phyloP scores from a whole-genome alignment of 2,329 filamentous ascomycete genomes.

The Epichloe sylvatica region DNA sequence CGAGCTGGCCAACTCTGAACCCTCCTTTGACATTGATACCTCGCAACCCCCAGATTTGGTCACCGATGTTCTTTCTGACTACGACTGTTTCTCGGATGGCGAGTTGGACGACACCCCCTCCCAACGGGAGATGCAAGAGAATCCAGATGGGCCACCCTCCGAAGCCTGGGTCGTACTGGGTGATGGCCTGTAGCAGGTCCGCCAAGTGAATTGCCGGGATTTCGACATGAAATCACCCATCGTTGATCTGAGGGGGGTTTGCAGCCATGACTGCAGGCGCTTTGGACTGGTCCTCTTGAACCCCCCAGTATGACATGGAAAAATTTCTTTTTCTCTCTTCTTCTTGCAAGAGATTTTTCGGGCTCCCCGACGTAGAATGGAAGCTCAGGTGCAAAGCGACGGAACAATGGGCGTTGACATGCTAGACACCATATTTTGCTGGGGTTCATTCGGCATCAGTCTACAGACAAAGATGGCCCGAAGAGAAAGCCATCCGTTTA shows the following conservation, averaged over 20 bases:
- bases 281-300: too few relatives aligned
- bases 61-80: slow-evolving; percentile 21
- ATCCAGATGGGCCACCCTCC: slow-evolving; percentile 14
- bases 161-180: slow-evolving; percentile 30
- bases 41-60: slow-evolving; percentile 24
- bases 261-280: not conserved
- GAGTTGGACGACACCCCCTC: slow-evolving; percentile 19
- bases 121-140: slow-evolving; percentile 18
- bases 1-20: slow-evolving; percentile 21
- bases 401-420: too few relatives aligned
- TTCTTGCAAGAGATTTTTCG: too few relatives aligned
- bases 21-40: slow-evolving; percentile 21
- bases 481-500: too few relatives aligned
- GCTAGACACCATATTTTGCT: too few relatives aligned
- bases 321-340: too few relatives aligned
- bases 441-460: too few relatives aligned
- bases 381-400: too few relatives aligned
- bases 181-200: slow-evolving; percentile 34
- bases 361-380: too few relatives aligned
- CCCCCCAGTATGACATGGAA: too few relatives aligned
- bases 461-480: too few relatives aligned
- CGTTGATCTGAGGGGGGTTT: not conserved
- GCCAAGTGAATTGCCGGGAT: slow-evolving; percentile 16
- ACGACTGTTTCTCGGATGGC: slow-evolving; percentile 24
- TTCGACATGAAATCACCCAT: slow-evolving; percentile 8